Evolutionary conservation across 169 alveolate genomes (phyloP).

Genomic region (Plasmodium vivax): DNA sequence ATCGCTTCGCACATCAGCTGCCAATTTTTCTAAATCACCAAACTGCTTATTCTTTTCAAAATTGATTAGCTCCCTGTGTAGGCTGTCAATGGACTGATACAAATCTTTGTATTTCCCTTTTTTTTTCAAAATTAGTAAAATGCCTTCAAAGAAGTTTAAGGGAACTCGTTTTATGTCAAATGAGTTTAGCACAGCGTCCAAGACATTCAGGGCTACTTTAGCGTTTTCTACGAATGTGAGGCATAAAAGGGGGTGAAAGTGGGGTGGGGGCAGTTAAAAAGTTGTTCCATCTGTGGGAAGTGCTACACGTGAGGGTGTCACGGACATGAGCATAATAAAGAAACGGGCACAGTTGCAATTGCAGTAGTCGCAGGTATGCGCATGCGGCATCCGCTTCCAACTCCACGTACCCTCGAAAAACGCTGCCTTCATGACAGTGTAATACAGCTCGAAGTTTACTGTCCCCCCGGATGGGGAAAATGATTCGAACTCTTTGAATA

Average conservation of each 20-base stretch:
- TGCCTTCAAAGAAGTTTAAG: slow-evolving; percentile 69
- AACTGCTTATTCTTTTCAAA: slow-evolving; percentile 62
- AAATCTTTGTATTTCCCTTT: slow-evolving; percentile 29
- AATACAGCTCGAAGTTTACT: slow-evolving; percentile 51
- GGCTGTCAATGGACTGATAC: slow-evolving; percentile 43
- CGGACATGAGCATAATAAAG: neutral
- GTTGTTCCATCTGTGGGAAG: neutral
- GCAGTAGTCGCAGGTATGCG: neutral
- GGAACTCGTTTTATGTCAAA: slow-evolving; percentile 51
- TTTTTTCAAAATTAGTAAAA: slow-evolving; percentile 47
- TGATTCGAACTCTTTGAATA: slow-evolving; percentile 64
- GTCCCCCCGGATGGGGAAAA: slow-evolving; percentile 19
- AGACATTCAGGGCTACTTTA: slow-evolving; percentile 49
- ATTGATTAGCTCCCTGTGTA: slow-evolving; percentile 67
- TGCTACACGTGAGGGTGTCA: neutral
- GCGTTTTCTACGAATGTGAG: slow-evolving; percentile 45
- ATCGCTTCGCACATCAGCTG: slow-evolving; percentile 13
- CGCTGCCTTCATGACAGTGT: slow-evolving; percentile 67
- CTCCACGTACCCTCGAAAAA: slow-evolving; percentile 62
- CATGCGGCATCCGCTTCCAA: neutral
- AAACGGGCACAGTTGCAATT: neutral
- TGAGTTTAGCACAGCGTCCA: slow-evolving; percentile 27
- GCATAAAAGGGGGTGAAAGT: neutral
- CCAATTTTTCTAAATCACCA: slow-evolving; percentile 22
- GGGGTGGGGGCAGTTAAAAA: neutral